Conservation (phyloP, 371 early-diverging fungal species). For the Rhizopus arrhizus region DNA sequence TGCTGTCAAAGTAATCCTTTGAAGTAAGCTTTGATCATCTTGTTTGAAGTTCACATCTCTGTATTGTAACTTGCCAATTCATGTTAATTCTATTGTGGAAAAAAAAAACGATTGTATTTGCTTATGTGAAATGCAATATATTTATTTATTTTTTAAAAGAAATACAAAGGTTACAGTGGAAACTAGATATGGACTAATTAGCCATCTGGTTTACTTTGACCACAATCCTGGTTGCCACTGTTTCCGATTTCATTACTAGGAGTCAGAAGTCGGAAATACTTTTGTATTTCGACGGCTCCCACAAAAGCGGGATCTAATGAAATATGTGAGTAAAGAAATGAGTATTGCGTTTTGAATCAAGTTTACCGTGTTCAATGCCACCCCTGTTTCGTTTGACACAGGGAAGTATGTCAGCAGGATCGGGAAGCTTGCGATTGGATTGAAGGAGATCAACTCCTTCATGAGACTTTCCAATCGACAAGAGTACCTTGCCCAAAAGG, state of each 20-base stretch:
- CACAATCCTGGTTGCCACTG: slow-evolving; percentile 22
- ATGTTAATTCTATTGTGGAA: no score
- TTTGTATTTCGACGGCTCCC: slow-evolving; percentile 16
- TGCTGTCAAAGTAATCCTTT: no score
- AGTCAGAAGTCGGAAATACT: slow-evolving; percentile 31
- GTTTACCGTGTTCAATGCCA: slow-evolving; percentile 28
- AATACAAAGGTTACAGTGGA: not conserved
- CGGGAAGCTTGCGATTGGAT: slow-evolving; percentile 27
- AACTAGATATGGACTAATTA: slow-evolving; percentile 9
- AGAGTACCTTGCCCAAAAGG: slow-evolving; percentile 33
- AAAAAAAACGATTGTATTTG: no score
- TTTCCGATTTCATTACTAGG: slow-evolving; percentile 39
- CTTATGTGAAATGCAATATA: no score
- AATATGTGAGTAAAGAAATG: not conserved
- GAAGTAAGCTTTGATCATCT: no score
- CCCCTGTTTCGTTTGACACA: slow-evolving; percentile 6
- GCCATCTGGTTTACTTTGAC: slow-evolving; percentile 40
- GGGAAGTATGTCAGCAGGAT: slow-evolving; percentile 43
- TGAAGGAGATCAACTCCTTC: slow-evolving; percentile 10
- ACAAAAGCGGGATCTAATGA: slow-evolving; percentile 28
- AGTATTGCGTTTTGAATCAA: not conserved
- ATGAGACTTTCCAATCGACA: slow-evolving; percentile 25
- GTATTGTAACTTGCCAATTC: no score
- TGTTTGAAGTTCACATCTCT: no score
- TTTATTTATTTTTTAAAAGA: no score